Base-by-base conservation (phyloP, 164 flowering plant species). In the Sextonia rubra region DNA sequence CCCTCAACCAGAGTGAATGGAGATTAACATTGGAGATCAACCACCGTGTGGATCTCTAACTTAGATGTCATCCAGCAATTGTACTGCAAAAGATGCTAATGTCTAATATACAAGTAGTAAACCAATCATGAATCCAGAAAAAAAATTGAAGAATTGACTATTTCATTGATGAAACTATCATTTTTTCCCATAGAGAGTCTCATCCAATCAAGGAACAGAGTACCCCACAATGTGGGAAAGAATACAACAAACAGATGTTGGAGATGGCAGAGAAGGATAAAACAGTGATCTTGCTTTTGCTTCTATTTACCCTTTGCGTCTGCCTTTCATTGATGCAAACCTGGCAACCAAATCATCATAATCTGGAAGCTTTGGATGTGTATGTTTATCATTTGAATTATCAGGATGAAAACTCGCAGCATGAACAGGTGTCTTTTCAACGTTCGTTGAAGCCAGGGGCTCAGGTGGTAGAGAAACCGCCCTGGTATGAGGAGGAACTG, bases 311-410 rank as follows among this genome's bases (percentile, higher is more conserved):
- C n/a, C 58, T 52, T 52, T 18, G 14, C 58, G 0, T 52, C 58
- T 78, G 12, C 89, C 86, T 80, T 81, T 86, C 70, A 94, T 75
- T 32, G 96, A 87, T 22, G 90, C 91, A 81, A 94, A 82, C 12
- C 82, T 64, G 3, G 85, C 85, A 1, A 82, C 83, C 74, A 87
- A 78, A n/a, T 86, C 89, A 76, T 86, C 91, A 58, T 79, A 85
- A 30, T 86, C 88, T 0, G 87, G 88, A 12, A 86, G 81, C 77
- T 81, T 86, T 1, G 91, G 93, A 77, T 90, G 97, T 67, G 84
- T 88, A 65, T 83, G 91, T 3, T 69, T 68, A 1, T 65, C 69
- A 60, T 47, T 64, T 12, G 30, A 49, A 20, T 66, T 69, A 2
- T 83, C 85, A 0, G 89, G 86, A 72, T 86, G 86, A 44, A 87